Base-by-base conservation (phyloP, 768 basidiomycete species). In the Psilocybe azurescens region DNA sequence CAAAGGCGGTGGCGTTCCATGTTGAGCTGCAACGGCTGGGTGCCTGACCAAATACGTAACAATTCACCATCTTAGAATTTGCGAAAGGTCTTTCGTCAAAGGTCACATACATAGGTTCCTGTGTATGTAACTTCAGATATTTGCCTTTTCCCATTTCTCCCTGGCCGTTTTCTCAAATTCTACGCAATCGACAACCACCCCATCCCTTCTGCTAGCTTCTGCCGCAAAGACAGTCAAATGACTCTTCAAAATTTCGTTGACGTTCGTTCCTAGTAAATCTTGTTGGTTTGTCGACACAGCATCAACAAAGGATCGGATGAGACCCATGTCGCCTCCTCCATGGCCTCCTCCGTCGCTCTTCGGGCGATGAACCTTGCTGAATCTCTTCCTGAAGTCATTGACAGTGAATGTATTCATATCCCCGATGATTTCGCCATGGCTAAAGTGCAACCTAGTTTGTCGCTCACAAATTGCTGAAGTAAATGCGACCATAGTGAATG, bases 171-270 rank as follows among this genome's bases (percentile, higher is more conserved):
- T 76, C 75, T 90, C 91, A 69, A 90, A 94, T 68, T 85, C 81
- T 16, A 69, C 79, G 68, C 86, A 91, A 70, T 93, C 84, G 1
- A 95, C 83, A 10, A 94, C 86, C 9, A 69, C 79, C 13, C 89
- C 91, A 64, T 91, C 84, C 59, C 73, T 81, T 64, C 93, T 79
- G 65, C 91, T 91, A 62, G 84, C 79, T 79, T 95, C 94, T 41
- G 93, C 93, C 59, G 94, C 94, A 77, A 96, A 95, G 36, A 94
- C 92, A 1, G 90, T 88, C 68, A 96, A 71, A 74, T 95, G 93
- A 65, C 88, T 91, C 71, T 82, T 86, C 60, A 95, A 74, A 16
- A 93, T 84, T 56, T 94, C 91, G 7, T 78, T 77, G 0, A 91
- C 78, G 65, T 85, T 78, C 16, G 91, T 91, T 33, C 87, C 89